Percentiles rank a stretch among this genome's conserved stretches.
Conservation (phyloP, 176 grass and related monocot species). For the Hordeum marinum region DNA sequence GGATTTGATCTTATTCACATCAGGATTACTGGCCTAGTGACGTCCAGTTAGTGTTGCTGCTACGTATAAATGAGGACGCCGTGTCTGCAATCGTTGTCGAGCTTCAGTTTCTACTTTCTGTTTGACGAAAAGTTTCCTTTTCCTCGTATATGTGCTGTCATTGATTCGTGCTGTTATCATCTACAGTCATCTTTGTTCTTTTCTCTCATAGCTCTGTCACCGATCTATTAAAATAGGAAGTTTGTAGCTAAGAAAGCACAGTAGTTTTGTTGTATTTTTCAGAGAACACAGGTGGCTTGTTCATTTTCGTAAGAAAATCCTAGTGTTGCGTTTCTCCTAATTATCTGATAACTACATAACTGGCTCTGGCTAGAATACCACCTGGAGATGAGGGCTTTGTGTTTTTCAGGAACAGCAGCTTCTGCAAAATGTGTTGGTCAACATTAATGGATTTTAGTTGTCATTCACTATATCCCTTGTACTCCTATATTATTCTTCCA, state of each 20-base stretch:
- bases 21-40: neutral
- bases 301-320: too few species aligned
- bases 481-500: too few species aligned
- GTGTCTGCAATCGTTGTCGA: neutral
- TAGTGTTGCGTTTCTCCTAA: too few species aligned
- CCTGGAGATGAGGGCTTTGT: neutral
- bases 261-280: too few species aligned
- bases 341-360: neutral
- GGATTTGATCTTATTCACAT: slow-evolving; percentile 13
- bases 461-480: neutral
- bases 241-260: too few species aligned
- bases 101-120: slow-evolving; percentile 34
- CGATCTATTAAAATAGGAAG: too few species aligned
- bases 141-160: neutral
- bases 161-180: neutral
- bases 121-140: slow-evolving; percentile 7
- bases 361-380: neutral
- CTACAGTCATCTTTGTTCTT: neutral
- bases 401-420: neutral
- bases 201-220: too few species aligned
- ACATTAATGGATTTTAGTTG: neutral
- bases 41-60: neutral
- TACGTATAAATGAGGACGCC: neutral
- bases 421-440: neutral
- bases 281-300: too few species aligned